Evolutionary conservation across 2,329 filamentous ascomycete species (phyloP).

Genomic region (Pseudogymnoascus verrucosus): DNA sequence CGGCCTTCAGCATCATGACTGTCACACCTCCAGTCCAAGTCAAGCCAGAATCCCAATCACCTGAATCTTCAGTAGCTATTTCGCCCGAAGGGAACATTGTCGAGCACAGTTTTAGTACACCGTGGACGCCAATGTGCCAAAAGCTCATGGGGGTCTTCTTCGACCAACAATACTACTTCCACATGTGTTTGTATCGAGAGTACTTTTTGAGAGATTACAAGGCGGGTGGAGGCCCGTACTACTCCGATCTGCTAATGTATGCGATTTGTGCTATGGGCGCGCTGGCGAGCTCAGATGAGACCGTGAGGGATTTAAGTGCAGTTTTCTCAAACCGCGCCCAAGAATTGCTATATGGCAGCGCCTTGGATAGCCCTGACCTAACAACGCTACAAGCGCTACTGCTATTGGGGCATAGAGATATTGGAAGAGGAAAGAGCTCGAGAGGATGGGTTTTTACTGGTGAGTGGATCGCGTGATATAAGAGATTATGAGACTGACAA

Average conservation of each 20-base stretch:
- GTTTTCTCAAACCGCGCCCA: conserved; percentile 37
- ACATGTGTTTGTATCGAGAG: conserved; percentile 43
- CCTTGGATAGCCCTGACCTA: conserved; percentile 39
- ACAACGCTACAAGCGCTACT: conserved; percentile 39
- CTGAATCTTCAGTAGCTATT: conserved; percentile 24
- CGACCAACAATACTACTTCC: conserved; percentile 39
- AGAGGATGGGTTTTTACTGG: conserved; percentile 45
- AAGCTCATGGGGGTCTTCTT: conserved; percentile 42
- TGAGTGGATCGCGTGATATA: not conserved
- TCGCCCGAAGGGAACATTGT: conserved; percentile 34
- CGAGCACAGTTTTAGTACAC: conserved; percentile 6
- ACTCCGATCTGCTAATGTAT: conserved; percentile 42
- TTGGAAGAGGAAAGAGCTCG: conserved; percentile 39
- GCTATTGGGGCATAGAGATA: conserved; percentile 39
- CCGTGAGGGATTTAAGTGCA: conserved; percentile 31
- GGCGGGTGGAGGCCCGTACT: conserved; percentile 38
- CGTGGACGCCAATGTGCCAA: conserved; percentile 28
- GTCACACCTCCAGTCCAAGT: conserved; percentile 8
- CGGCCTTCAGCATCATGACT: conserved; percentile 4
- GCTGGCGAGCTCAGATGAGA: conserved; percentile 35
- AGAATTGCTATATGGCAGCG: conserved; percentile 36
- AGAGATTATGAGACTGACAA: not conserved
- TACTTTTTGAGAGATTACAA: conserved; percentile 44
- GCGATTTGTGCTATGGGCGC: conserved; percentile 42
- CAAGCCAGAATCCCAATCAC: not conserved